phyloP scores from a whole-genome alignment of 805 yeast genomes.

The Candida parachauliodes region DNA sequence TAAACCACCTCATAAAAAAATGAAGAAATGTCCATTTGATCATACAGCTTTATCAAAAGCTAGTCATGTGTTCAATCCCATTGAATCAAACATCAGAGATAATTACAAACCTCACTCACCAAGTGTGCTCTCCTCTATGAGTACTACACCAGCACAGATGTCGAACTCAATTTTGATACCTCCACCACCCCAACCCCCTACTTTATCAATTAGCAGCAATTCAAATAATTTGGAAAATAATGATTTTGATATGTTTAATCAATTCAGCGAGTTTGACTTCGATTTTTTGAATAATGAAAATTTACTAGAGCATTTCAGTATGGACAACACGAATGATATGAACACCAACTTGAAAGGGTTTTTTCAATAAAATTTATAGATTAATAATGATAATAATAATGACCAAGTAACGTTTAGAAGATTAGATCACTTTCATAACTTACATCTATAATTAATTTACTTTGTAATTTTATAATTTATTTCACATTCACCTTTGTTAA shows the following conservation, averaged over 20 bases:
- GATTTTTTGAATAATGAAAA: conserved; percentile 28
- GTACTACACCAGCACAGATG: neutral
- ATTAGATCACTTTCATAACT: no score
- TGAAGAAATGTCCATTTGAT: conserved; percentile 33
- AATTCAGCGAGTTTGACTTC: conserved; percentile 22
- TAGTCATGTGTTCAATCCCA: conserved; percentile 1
- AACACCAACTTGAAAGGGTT: conserved; percentile 16
- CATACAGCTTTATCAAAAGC: conserved; percentile 13
- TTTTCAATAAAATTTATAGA: conserved; percentile 17
- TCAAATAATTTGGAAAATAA: conserved; percentile 2
- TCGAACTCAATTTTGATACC: neutral
- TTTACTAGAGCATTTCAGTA: conserved; percentile 6
- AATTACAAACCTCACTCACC: conserved; percentile 6
- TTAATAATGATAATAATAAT: conserved; percentile 1
- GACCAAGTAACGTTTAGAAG: neutral
- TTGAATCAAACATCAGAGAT: conserved; percentile 6
- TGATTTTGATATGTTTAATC: conserved; percentile 6
- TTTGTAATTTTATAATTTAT: no score
- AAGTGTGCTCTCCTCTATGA: neutral
- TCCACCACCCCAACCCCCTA: neutral
- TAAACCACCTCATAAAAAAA: conserved; percentile 6
- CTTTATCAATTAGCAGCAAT: neutral
- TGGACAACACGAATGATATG: neutral
- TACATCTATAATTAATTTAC: no score
- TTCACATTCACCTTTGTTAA: no score